Evolutionary conservation across 2,329 filamentous ascomycete genomes (phyloP).

Genomic region (Fusarium tanahbumbuense): DNA sequence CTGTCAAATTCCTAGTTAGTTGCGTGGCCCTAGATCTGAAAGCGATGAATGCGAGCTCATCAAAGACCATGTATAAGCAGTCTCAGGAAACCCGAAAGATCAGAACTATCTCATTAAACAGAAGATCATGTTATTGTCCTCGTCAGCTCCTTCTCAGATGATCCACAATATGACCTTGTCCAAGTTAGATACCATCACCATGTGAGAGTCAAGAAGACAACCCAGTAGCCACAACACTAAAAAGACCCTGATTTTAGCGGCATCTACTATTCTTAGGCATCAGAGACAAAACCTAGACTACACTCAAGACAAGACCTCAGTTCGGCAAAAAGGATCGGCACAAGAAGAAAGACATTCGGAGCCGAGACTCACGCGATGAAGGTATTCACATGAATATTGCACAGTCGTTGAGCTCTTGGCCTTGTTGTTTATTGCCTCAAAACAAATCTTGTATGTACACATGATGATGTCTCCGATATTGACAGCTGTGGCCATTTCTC

Average conservation of each 20-base stretch:
- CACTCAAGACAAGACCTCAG: background rate
- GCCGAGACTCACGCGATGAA: slow-evolving; percentile 40
- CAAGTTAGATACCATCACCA: background rate
- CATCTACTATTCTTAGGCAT: slow-evolving; percentile 4
- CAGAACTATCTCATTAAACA: background rate
- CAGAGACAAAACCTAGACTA: background rate
- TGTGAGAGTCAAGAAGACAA: slow-evolving; percentile 5
- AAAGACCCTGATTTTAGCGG: slow-evolving; percentile 12
- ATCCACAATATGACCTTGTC: background rate
- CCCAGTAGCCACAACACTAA: background rate
- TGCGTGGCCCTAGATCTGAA: slow-evolving; percentile 6
- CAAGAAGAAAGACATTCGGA: slow-evolving; percentile 13
- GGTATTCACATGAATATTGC: slow-evolving; percentile 40
- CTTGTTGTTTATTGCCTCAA: slow-evolving; percentile 22
- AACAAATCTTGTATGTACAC: slow-evolving; percentile 4
- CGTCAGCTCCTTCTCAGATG: background rate
- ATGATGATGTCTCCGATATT: slow-evolving; percentile 19
- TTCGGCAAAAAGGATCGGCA: slow-evolving; percentile 12
- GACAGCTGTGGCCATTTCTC: slow-evolving; percentile 2
- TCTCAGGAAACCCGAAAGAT: background rate
- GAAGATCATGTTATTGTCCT: background rate
- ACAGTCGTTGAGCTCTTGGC: background rate
- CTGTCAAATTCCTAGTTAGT: background rate
- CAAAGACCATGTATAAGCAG: slow-evolving; percentile 24
- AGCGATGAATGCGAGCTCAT: slow-evolving; percentile 36